phyloP scores from a whole-genome alignment of 2,329 filamentous ascomycete species.

The Didymella glomerata region DNA sequence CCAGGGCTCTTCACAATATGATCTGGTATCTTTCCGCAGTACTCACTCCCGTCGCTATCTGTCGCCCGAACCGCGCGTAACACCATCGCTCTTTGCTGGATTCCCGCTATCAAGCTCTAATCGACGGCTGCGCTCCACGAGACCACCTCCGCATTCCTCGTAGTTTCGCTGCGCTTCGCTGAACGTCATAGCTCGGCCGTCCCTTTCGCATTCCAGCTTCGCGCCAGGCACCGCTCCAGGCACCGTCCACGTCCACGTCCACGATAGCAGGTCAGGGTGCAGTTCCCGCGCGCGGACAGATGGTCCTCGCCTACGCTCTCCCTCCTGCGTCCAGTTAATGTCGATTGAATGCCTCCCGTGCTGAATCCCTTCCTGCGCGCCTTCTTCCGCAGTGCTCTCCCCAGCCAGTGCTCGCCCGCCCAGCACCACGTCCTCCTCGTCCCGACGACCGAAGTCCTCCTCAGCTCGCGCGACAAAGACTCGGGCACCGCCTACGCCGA shows the following conservation, averaged over 20 bases:
- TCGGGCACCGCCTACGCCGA: slow-evolving; percentile 79
- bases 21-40: slow-evolving; percentile 9
- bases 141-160: not conserved
- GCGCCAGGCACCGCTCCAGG: slow-evolving; percentile 25
- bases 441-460: slow-evolving; percentile 88
- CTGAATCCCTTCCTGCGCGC: slow-evolving; percentile 98
- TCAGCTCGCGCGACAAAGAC: slow-evolving; percentile 87
- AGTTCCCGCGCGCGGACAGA: slow-evolving; percentile 29
- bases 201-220: slow-evolving; percentile 22
- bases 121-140: not conserved
- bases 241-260: slow-evolving; percentile 23
- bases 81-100: slow-evolving; percentile 11
- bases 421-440: slow-evolving; percentile 95
- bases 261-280: not conserved
- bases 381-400: slow-evolving; percentile 97
- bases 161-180: no score
- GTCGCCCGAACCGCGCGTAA: slow-evolving; percentile 8
- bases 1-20: slow-evolving; percentile 30
- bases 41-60: slow-evolving; percentile 11
- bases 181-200: slow-evolving; percentile 14
- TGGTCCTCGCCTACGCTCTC: slow-evolving; percentile 37
- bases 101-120: not conserved
- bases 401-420: slow-evolving; percentile 87
- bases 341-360: slow-evolving; percentile 84
- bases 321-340: slow-evolving; percentile 34